Conservation (phyloP, 176 grass and related monocot species). For the Triticum dicoccoides region DNA sequence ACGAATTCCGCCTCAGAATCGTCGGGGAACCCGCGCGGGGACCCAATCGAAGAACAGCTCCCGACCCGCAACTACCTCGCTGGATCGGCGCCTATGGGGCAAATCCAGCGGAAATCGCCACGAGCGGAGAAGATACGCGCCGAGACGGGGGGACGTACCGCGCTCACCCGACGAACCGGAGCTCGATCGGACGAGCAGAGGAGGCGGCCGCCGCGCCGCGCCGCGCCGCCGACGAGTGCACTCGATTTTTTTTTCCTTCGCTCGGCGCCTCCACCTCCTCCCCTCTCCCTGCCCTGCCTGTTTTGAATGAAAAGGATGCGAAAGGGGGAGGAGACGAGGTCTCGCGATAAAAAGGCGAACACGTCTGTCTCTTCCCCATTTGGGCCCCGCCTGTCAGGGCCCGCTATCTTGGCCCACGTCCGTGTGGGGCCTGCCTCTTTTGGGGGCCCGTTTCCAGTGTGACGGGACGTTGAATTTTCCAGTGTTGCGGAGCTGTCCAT, state of each 20-base stretch:
- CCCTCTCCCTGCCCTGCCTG: neutral
- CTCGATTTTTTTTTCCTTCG: neutral
- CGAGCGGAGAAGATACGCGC: neutral
- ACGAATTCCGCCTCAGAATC: neutral
- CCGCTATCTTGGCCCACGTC: neutral
- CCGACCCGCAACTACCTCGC: neutral
- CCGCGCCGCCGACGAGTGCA: neutral
- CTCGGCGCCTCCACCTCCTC: neutral
- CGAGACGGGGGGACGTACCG: neutral
- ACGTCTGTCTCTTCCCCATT: neutral
- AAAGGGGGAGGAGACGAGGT: neutral
- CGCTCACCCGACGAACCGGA: neutral
- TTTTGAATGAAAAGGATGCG: constrained; percentile 5
- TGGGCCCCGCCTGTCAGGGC: neutral
- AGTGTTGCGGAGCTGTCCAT: neutral
- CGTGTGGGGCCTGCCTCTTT: no score
- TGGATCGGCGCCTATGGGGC: neutral
- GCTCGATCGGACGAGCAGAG: neutral
- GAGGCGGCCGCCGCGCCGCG: neutral
- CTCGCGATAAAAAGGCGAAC: neutral
- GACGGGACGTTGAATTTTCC: neutral
- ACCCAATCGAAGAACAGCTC: neutral
- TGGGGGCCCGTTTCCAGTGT: neutral
- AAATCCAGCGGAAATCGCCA: neutral
- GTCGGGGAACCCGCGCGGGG: neutral